Conservation (phyloP, 148 eudicot genomes). For the Rhododendron williamsianum region DNA sequence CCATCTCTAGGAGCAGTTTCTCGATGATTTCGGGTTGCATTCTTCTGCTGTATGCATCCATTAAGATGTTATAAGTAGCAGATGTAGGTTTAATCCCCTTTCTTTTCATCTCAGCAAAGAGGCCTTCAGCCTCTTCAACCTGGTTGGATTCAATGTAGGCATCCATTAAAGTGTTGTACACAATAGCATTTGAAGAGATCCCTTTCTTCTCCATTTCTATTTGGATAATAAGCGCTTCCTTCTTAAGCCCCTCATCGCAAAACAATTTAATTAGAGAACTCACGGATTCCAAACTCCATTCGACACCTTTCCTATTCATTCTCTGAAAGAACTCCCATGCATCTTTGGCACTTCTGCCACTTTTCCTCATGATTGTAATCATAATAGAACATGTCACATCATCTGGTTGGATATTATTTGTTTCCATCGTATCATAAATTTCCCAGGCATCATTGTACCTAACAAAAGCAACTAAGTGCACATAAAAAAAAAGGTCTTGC, state of each 20-base stretch:
- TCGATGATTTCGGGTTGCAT: conserved; percentile 85
- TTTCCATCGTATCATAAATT: conserved; percentile 69
- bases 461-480: conserved; percentile 14
- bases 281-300: conserved; percentile 74
- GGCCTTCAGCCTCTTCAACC: conserved; percentile 89
- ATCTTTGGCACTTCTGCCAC: conserved; percentile 74
- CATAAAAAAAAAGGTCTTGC: conserved; percentile 14
- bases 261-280: conserved; percentile 85
- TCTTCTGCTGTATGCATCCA: conserved; percentile 87
- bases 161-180: conserved; percentile 83
- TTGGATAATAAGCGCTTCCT: conserved; percentile 87
- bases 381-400: conserved; percentile 80
- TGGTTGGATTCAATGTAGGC: conserved; percentile 64
- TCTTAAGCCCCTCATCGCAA: conserved; percentile 77
- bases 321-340: conserved; percentile 76
- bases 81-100: conserved; percentile 64
- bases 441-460: conserved; percentile 83
- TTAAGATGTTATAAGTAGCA: conserved; percentile 70
- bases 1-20: conserved; percentile 73
- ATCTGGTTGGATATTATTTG: conserved; percentile 62
- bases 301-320: conserved; percentile 67
- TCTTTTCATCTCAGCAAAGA: conserved; percentile 71
- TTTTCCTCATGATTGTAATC: conserved; percentile 81
- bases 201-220: conserved; percentile 90
- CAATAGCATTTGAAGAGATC: conserved; percentile 60